Base-by-base conservation (phyloP, 2,329 filamentous ascomycete species). In the Fusarium torreyae region DNA sequence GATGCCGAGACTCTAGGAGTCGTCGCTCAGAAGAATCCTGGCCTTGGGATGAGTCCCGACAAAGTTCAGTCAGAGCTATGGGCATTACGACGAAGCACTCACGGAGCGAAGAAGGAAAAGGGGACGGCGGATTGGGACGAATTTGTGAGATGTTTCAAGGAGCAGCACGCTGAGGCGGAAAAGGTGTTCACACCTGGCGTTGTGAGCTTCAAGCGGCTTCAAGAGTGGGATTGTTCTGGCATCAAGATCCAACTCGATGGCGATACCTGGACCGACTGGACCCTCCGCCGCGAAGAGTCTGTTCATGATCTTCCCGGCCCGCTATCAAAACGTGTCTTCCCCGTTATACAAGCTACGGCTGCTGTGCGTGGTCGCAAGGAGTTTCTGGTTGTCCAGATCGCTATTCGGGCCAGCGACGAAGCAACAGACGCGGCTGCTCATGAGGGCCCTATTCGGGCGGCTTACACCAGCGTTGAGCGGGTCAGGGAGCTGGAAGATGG, bases 391-490 rank as follows among this genome's bases (percentile, higher is more conserved):
- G 81, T 90, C 28, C 89, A 87, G 54, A 83, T 91, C 39, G 81
- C 87, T 18, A 78, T 89, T 18, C 31, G 56, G 9, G 63, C 66
- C 2, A 57, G 45, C 9, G 65, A 84, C 82, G 61, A 82, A 83
- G 45, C 42, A 10, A 53, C 58, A 22, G 79, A 64, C 45, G 70
- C 76, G 36, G 77, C 78, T 24, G 82, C 84, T 20, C 83, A 83
- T 64, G 82, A 78, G 31, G 65, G 68, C 2, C 78, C 87, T 5
- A 85, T 89, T 9, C 77, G 86, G 31, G 92, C 87, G 6, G 81
- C 82, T 11, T 94, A 93, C 72, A 87, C 84, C 28, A 90, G 88
- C 67, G 82, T 94, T 2, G 92, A 94, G 81, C 80, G 87, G 45
- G 80, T 91, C 34, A 80, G 84, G 57, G 80, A 84, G 72, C 63